Evolutionary conservation across 1,284 basidiomycete genomes (phyloP).

Genomic region (Irpex sp.): DNA sequence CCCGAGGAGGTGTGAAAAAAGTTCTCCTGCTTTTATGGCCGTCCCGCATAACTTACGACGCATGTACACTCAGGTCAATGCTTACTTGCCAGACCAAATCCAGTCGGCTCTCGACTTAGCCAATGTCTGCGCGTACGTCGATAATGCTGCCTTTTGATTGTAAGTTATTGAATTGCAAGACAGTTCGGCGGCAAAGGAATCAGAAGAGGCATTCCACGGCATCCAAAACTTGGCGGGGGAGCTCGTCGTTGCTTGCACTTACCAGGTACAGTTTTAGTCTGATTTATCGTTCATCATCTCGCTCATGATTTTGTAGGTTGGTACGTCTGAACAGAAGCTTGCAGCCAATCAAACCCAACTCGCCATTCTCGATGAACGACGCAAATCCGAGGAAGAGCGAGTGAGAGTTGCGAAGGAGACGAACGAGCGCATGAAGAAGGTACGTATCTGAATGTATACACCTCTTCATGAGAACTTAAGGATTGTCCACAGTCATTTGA

Average conservation of each 20-base stretch:
- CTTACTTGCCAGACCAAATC: not conserved
- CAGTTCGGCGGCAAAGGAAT: not conserved
- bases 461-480: not conserved
- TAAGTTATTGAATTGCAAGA: not conserved
- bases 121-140: not conserved
- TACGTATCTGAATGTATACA: not conserved
- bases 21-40: not conserved
- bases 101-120: not conserved
- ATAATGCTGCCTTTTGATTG: not conserved
- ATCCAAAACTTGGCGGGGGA: not conserved
- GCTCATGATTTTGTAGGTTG: not conserved
- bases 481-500: not conserved
- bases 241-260: not conserved
- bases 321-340: not conserved
- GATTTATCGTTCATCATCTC: not conserved
- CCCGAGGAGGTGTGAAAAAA: not conserved
- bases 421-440: not conserved
- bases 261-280: not conserved
- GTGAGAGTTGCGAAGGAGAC: not conserved
- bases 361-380: not conserved
- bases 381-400: not conserved
- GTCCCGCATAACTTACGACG: not conserved
- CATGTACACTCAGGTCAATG: not conserved
- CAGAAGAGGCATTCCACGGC: not conserved
- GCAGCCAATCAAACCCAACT: not conserved